phyloP scores from a whole-genome alignment of 805 yeast species.

The Yarrowia alimentaria region DNA sequence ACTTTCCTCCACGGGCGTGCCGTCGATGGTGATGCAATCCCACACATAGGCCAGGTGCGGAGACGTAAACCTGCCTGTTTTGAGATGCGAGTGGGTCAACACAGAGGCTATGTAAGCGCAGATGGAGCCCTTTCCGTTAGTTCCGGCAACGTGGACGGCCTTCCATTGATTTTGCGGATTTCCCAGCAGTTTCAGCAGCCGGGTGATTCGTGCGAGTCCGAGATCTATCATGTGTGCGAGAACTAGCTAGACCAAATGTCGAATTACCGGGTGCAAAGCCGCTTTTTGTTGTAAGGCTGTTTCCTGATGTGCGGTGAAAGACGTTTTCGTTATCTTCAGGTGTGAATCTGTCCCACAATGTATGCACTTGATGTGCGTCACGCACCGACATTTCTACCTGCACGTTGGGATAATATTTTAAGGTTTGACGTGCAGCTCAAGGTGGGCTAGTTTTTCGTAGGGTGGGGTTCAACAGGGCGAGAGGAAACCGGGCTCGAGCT shows the following conservation, averaged over 20 bases:
- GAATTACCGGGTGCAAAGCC: not conserved
- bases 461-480: no score
- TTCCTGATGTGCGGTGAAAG: no score
- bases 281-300: no score
- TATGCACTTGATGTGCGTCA: no score
- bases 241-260: no score
- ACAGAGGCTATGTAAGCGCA: slow-evolving; percentile 75
- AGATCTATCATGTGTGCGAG: slow-evolving; percentile 52
- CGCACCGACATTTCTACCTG: no score
- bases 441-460: no score
- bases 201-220: slow-evolving; percentile 53
- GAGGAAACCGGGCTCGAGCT: no score
- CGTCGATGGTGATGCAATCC: slow-evolving; percentile 72
- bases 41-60: slow-evolving; percentile 76
- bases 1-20: slow-evolving; percentile 53
- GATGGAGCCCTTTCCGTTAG: slow-evolving; percentile 95
- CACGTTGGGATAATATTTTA: no score
- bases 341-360: no score
- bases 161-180: slow-evolving; percentile 65
- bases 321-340: no score
- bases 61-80: slow-evolving; percentile 79
- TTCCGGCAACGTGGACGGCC: slow-evolving; percentile 91
- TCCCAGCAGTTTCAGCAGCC: slow-evolving; percentile 53
- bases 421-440: no score
- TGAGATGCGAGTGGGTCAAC: slow-evolving; percentile 48